Percentiles rank a stretch among this genome's conserved stretches.
phyloP scores from a whole-genome alignment of 2,329 filamentous ascomycete species.

The Pestalotiopsis sp. region DNA sequence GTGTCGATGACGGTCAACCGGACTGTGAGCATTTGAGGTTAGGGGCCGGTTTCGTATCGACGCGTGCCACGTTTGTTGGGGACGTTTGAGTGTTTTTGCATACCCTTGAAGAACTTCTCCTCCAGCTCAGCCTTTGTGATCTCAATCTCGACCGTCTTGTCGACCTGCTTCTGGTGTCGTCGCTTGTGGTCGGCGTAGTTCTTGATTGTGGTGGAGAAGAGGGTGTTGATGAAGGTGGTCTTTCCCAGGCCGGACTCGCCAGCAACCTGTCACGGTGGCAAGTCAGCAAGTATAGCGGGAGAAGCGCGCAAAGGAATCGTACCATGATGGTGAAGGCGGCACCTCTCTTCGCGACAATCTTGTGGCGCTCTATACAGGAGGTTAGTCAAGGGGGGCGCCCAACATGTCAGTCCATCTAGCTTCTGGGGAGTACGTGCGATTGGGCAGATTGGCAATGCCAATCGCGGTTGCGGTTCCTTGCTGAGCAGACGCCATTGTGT shows the following conservation, averaged over 20 bases:
- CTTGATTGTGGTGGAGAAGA: constrained; percentile 99
- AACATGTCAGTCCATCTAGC: background rate
- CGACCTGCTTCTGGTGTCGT: constrained; percentile 98
- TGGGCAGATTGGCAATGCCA: constrained; percentile 75
- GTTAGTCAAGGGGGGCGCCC: background rate
- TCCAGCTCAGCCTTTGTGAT: constrained; percentile 99
- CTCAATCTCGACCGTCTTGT: constrained; percentile 99
- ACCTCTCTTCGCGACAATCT: constrained; percentile 81
- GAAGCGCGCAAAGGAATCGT: constrained; percentile 30
- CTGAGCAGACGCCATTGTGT: constrained; percentile 11
- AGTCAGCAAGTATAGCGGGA: background rate
- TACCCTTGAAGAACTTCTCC: constrained; percentile 99
- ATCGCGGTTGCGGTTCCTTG: constrained; percentile 66
- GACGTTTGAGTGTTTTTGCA: constrained; percentile 13
- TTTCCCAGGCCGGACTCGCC: constrained; percentile 98
- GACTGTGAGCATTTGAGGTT: constrained; percentile 57
- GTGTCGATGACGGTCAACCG: constrained; percentile 99
- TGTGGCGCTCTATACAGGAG: constrained; percentile 55
- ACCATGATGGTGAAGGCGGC: constrained; percentile 99
- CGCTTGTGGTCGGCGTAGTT: constrained; percentile 99
- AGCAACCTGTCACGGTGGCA: constrained; percentile 69
- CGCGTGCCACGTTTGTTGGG: background rate
- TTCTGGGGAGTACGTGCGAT: constrained; percentile 45
- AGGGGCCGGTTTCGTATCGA: constrained; percentile 13
- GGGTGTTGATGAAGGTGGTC: constrained; percentile 99